Evolutionary conservation across 768 basidiomycete genomes (phyloP).

Genomic region (Hortiboletus campestris): DNA sequence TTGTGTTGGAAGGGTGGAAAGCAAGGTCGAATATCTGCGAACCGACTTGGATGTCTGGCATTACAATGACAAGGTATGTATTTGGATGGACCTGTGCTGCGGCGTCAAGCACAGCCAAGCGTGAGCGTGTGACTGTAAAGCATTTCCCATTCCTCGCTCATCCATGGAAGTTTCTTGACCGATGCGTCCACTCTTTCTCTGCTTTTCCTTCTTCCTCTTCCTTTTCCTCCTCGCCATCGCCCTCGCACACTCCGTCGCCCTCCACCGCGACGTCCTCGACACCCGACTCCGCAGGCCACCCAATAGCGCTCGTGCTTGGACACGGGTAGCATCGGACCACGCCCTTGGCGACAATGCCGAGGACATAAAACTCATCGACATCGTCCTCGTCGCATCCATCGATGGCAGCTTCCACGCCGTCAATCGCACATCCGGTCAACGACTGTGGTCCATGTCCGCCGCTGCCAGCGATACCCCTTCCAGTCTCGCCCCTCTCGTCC

Average conservation of each 20-base stretch:
- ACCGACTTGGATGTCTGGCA: conserved; percentile 66
- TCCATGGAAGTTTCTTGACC: conserved; percentile 32
- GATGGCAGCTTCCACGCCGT: conserved; percentile 95
- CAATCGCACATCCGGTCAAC: conserved; percentile 78
- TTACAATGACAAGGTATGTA: neutral
- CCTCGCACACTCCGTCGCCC: conserved; percentile 33
- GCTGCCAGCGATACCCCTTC: conserved; percentile 46
- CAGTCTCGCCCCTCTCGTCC: conserved; percentile 70
- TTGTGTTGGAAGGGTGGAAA: conserved; percentile 73
- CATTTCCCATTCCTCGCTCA: neutral
- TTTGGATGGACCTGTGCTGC: neutral
- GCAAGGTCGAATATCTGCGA: conserved; percentile 86
- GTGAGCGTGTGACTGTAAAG: neutral
- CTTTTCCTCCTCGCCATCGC: conserved; percentile 28
- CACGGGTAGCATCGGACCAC: conserved; percentile 7
- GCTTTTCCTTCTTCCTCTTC: conserved; percentile 13
- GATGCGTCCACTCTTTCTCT: conserved; percentile 35
- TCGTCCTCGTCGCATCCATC: conserved; percentile 87
- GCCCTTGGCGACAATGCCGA: conserved; percentile 18
- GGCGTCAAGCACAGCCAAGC: neutral
- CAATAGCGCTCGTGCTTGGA: conserved; percentile 24
- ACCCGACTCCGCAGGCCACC: conserved; percentile 11
- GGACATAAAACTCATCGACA: conserved; percentile 70
- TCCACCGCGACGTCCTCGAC: conserved; percentile 31
- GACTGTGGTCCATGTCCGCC: conserved; percentile 86